Base-by-base conservation (phyloP, 176 grass and related monocot genomes). In the Paspalum notatum region DNA sequence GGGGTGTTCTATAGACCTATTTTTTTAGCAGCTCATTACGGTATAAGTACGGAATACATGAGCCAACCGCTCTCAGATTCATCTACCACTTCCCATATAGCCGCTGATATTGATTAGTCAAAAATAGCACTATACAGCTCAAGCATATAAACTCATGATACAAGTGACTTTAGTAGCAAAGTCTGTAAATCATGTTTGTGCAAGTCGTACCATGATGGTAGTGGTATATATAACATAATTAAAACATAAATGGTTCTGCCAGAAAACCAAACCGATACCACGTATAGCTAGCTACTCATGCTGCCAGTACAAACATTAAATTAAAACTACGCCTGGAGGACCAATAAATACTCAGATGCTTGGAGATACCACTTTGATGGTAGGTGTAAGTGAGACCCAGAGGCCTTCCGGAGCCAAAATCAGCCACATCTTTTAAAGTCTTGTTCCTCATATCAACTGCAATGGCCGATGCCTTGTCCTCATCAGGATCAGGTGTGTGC, bases 281-380 rank as follows among this genome's bases (percentile, higher is more conserved):
- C 10, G n/a, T n/a, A n/a, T n/a, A 26, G 57, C 22, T 60, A n/a
- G n/a, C n/a, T n/a, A 32, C 5, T 15, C 25, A 2, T 24, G 25
- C 25, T 37, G 60, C 26, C 12, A 26, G 60, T 62, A 62, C 26
- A n/a, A 25, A n/a, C n/a, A n/a, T n/a, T 42, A 61, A 59, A 22
- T 9, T 46, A 16, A 12, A 13, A n/a, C n/a, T n/a, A n/a, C n/a
- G n/a, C n/a, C n/a, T n/a, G n/a, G n/a, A n/a, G n/a, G n/a, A n/a
- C n/a, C n/a, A n/a, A n/a, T 43, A 26, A 71, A 17, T 50, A 7
- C 10, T 15, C 20, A 82, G 56, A 62, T 82, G 13, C 4, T 71
- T 72, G 46, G 57, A 82, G 27, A 82, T 72, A 20, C 8, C 5
- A 41, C 80, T 63, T 60, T 82, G 44, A 49, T 40, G 43, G 56